Evolutionary conservation across 2,329 filamentous ascomycete genomes (phyloP), one percentile per base, ranked within the genome.

Genomic region (Clonostachys solani): DNA sequence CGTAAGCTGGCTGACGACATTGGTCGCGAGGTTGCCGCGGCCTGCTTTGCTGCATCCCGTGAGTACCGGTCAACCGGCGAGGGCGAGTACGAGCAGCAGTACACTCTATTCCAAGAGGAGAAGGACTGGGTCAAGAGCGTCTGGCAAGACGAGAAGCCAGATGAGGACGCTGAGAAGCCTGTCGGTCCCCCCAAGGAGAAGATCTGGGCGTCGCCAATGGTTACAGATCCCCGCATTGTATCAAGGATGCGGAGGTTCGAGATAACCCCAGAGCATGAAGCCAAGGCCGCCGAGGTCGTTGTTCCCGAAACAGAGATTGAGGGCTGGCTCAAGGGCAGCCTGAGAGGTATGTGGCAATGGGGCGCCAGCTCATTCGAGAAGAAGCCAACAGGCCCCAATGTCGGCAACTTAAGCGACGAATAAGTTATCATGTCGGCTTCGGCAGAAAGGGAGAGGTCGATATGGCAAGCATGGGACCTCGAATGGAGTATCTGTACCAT

Each of bases 1-100:
- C 86, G 94, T 46, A 71, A 81, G 52, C 77, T 96, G n/a, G 92
- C 92, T 52, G 92, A 99, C 61, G 78, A 85, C 42, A 84, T 96
- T 50, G 94, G 94, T 45, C 85, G 89, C 40, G 84, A 96, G 53
- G 90, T 95, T 16, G 92, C 92, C 1, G 87, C 90, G 35, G 84
- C 87, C 35, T 92, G 95, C 49, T 81, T 96, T 36, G 82, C 75
- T 47, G 68, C 73, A 6, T 65, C 74, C 44, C 73, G 78, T 44
- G 75, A 78, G 50, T 82, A 68, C 67, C 68, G 64, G 43, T 65
- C 73, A 35, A 62, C 61, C n/a, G 62, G 51, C 18, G 58, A 67
- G 33, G 63, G 63, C 36, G 58, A 62, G 47, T 62, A 55, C 51
- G 67, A 69, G 59, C 66, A 70, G 55, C 59, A 87, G 60, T 71